A percentile compares a stretch with the other conserved stretches of the same genome.
Conservation (phyloP, 345 rosid genomes). For the Xanthoceras sorbifolium region DNA sequence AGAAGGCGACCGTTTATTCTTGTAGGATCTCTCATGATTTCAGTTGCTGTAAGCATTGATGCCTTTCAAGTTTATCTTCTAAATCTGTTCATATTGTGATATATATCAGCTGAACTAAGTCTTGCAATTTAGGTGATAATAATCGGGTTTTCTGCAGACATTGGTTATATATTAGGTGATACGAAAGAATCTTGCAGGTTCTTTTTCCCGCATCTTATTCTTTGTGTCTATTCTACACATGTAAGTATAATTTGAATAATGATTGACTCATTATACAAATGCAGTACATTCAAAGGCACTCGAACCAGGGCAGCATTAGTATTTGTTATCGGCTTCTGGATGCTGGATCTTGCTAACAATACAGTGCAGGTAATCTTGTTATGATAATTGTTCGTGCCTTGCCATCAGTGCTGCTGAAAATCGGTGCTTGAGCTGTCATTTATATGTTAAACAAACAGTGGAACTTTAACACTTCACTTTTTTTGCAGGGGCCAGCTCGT, state of each 20-base stretch:
- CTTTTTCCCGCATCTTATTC: slow-evolving; percentile 22
- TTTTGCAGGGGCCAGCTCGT: slow-evolving; percentile 93
- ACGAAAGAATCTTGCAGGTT: slow-evolving; percentile 94
- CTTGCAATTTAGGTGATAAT: slow-evolving; percentile 87
- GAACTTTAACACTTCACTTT: slow-evolving; percentile 8
- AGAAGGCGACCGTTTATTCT: slow-evolving; percentile 93
- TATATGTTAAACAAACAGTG: slow-evolving; percentile 17
- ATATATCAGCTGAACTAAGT: slow-evolving; percentile 50
- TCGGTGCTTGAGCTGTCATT: background rate
- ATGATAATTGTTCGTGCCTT: slow-evolving; percentile 6
- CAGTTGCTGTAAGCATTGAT: slow-evolving; percentile 66
- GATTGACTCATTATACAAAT: slow-evolving; percentile 23
- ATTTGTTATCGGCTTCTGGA: slow-evolving; percentile 92
- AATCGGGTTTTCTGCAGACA: slow-evolving; percentile 98
- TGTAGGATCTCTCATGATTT: slow-evolving; percentile 85
- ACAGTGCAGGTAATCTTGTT: slow-evolving; percentile 75
- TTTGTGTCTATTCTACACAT: slow-evolving; percentile 14
- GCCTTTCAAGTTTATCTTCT: slow-evolving; percentile 10
- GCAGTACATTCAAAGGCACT: slow-evolving; percentile 89
- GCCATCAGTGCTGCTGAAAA: background rate
- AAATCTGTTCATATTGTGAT: slow-evolving; percentile 17
- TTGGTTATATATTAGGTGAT: slow-evolving; percentile 87
- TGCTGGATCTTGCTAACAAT: slow-evolving; percentile 98
- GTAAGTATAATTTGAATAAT: background rate
- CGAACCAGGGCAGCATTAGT: slow-evolving; percentile 83